Evolutionary conservation across 345 rosid genomes (phyloP), one percentile per base, ranked within the genome.

Genomic region (Camelina hispida): DNA sequence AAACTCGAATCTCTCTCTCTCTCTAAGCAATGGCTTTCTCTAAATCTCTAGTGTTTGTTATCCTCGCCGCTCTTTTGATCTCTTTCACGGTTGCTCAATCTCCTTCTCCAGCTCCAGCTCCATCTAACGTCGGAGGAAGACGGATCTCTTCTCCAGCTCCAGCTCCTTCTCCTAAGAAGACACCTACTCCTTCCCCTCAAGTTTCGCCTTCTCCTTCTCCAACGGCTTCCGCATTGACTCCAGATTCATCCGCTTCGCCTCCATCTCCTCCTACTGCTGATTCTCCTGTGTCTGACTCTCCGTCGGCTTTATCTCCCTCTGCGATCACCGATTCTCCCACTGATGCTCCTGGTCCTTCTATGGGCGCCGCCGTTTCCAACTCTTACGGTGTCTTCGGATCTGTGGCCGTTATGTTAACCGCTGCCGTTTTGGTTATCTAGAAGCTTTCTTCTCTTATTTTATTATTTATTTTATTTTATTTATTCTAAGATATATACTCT

Each of bases 371-470:
- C 50, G 82, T 62, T 72, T 68, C 78, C 1, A 78, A 72, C 68
- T 80, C 53, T 25, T 47, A 58, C 54, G 20, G 75, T 1, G 64
- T 70, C 7, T 69, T 72, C 7, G 84, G 81, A 66, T 76, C 82
- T 25, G 62, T 80, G 0, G 72, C 72, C 5, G 58, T 79, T 12
- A 71, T 66, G 20, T 70, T 81, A 12, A 52, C 82, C 30, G 81
- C 75, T n/a, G 82, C 80, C 52, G 81, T 68, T 73, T 76, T 84
- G 53, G 78, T 66, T 12, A 30, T 82, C 16, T 82, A 73, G 69
- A 22, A 34, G 42, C 51, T 46, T 46, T 69, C 52, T n/a, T 23
- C 14, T 40, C 43, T 13, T 12, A 37, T 68, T 38, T 10, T 40
- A 44, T 16, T n/a, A 62, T 68, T 62, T 54, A 34, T 34, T 28